Conservation (phyloP, 345 rosid species). For the Lepidium aucheri region DNA sequence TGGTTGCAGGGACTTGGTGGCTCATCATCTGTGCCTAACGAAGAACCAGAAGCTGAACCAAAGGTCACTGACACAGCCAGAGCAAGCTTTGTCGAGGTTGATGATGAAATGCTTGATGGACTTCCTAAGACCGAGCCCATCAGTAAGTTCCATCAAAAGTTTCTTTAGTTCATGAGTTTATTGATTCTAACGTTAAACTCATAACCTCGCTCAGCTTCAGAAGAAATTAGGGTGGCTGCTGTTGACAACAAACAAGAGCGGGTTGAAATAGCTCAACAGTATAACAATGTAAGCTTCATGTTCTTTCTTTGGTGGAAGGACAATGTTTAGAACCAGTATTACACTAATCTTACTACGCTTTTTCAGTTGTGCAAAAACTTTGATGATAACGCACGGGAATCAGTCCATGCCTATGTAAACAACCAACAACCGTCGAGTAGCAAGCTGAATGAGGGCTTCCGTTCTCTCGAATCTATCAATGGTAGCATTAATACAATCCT, state of each 20-base stretch:
- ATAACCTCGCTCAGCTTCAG: constrained; percentile 38
- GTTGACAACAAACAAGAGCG: constrained; percentile 54
- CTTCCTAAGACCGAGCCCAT: constrained; percentile 48
- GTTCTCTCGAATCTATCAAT: constrained; percentile 36
- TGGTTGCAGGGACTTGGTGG: constrained; percentile 45
- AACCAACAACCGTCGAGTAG: constrained; percentile 24
- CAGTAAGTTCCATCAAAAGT: constrained; percentile 36
- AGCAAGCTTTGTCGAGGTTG: constrained; percentile 31
- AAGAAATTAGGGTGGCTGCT: constrained; percentile 48
- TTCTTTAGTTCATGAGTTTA: not conserved
- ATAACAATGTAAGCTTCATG: constrained; percentile 45
- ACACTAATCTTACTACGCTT: not conserved
- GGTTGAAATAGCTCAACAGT: constrained; percentile 38
- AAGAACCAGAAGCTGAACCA: constrained; percentile 45
- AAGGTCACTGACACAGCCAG: constrained; percentile 27
- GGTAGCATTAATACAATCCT: constrained; percentile 42
- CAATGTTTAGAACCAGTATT: constrained; percentile 5
- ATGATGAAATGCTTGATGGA: constrained; percentile 34
- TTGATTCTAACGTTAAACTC: not conserved
- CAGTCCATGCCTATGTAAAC: constrained; percentile 32
- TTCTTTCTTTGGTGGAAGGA: not conserved
- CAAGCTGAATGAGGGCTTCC: constrained; percentile 47
- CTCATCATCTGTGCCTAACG: constrained; percentile 30
- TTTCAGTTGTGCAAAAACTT: constrained; percentile 56
- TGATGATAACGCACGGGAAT: constrained; percentile 43